phyloP scores from a whole-genome alignment of 371 early-diverging fungal genomes.

The Parasitella parasitica region DNA sequence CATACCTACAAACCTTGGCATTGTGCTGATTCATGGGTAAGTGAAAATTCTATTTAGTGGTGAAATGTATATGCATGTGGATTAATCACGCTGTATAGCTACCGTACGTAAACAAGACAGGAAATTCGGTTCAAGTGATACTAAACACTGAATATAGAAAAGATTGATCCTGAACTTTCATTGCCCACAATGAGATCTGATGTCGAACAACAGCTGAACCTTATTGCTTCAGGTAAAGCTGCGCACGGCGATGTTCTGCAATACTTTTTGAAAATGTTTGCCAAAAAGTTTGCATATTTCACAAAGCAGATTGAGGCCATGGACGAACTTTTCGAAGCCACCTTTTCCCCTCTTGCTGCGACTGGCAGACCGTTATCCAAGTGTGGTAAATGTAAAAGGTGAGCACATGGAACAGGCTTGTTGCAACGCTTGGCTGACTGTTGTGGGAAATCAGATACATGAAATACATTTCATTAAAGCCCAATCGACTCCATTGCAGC shows the following conservation, averaged over 20 bases:
- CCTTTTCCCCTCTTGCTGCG: slow-evolving; percentile 51
- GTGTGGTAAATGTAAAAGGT: slow-evolving; percentile 58
- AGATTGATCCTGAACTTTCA: slow-evolving; percentile 55
- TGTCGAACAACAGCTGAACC: slow-evolving; percentile 50
- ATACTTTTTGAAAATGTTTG: slow-evolving; percentile 48
- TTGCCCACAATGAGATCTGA: slow-evolving; percentile 56
- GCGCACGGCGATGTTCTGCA: slow-evolving; percentile 37
- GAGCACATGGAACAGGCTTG: no score
- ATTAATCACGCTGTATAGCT: slow-evolving; percentile 10
- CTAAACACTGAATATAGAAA: slow-evolving; percentile 25
- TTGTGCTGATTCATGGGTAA: slow-evolving; percentile 57
- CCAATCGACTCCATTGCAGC: slow-evolving; percentile 51
- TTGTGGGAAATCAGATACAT: no score
- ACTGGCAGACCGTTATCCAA: slow-evolving; percentile 52
- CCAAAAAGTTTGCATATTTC: slow-evolving; percentile 50
- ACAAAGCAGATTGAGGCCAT: slow-evolving; percentile 47
- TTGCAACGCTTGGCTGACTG: no score
- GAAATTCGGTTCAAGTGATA: neutral
- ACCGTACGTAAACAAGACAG: slow-evolving; percentile 28
- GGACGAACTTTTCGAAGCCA: slow-evolving; percentile 60
- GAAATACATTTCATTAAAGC: slow-evolving; percentile 52
- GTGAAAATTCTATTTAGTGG: no score
- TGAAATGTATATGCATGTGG: neutral
- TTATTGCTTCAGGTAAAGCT: slow-evolving; percentile 51
- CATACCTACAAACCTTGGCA: slow-evolving; percentile 54